Conservation (phyloP, 2,329 filamentous ascomycete species). For the Colletotrichum aenigma region DNA sequence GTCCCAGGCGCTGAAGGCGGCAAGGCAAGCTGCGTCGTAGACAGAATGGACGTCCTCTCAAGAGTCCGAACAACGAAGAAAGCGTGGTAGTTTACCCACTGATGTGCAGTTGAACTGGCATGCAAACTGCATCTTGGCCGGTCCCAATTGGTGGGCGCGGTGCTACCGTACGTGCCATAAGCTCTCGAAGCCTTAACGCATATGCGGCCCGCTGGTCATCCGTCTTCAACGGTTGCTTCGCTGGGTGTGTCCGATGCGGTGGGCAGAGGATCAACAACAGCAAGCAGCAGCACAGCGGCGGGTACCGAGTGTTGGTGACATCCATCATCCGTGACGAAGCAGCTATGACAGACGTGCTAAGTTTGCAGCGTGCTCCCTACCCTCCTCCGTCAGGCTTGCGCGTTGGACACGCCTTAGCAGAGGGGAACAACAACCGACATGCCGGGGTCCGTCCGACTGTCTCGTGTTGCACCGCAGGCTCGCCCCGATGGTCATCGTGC, state of each 20-base stretch:
- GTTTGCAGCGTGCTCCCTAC: conserved; percentile 9
- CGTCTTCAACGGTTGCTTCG: background rate
- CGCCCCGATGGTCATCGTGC: background rate
- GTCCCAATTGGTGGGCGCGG: background rate
- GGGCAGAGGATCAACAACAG: background rate
- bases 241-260: background rate
- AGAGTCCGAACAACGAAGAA: background rate
- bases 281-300: background rate
- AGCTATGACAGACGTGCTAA: background rate
- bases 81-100: background rate
- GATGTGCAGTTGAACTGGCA: background rate
- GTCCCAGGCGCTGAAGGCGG: background rate
- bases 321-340: background rate
- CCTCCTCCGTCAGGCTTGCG: background rate
- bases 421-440: background rate
- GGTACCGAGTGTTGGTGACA: background rate
- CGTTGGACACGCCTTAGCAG: background rate
- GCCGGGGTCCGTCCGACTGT: background rate
- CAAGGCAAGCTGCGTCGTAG: background rate
- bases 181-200: background rate
- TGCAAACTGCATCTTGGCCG: background rate
- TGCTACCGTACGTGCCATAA: background rate
- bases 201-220: background rate
- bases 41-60: background rate
- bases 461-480: conserved; percentile 1